A percentile compares a stretch with the other conserved stretches of the same genome.
phyloP scores from a whole-genome alignment of 2,329 filamentous ascomycete genomes.

The Monilinia fructicola region DNA sequence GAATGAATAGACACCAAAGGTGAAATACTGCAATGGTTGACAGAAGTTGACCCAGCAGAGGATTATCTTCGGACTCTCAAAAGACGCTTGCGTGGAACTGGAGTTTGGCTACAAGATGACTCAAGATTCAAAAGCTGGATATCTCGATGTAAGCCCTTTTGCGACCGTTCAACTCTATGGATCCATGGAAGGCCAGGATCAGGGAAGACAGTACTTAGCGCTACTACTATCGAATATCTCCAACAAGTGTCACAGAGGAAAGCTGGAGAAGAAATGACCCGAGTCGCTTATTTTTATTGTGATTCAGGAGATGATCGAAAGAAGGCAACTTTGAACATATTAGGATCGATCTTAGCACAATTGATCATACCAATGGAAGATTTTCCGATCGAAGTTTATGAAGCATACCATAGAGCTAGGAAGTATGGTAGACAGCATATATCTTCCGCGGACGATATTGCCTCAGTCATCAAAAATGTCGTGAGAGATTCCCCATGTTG shows the following conservation, averaged over 20 bases:
- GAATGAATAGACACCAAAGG: constrained; percentile 7
- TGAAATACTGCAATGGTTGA: constrained; percentile 13
- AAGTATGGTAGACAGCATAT: constrained; percentile 22
- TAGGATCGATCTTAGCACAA: constrained; percentile 20
- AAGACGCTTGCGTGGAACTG: constrained; percentile 7
- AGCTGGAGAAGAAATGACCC: neutral
- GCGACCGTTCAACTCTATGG: neutral
- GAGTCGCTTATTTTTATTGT: constrained; percentile 19
- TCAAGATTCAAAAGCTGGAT: neutral
- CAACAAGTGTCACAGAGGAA: neutral
- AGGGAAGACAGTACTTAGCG: constrained; percentile 17
- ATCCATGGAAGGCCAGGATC: constrained; percentile 14
- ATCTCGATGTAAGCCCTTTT: neutral
- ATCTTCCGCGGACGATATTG: constrained; percentile 8
- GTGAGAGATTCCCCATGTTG: neutral
- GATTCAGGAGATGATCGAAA: constrained; percentile 10
- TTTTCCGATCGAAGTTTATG: neutral
- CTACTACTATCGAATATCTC: constrained; percentile 13
- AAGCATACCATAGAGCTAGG: constrained; percentile 11
- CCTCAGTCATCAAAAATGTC: neutral
- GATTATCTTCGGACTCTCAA: constrained; percentile 17
- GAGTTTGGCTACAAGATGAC: constrained; percentile 10
- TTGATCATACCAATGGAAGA: neutral
- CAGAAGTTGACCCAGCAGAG: constrained; percentile 16
- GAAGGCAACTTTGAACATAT: constrained; percentile 9